Evolutionary conservation across 2,329 filamentous ascomycete species (phyloP), one percentile per base, ranked within the genome.

Genomic region (Lachnellula cervina): DNA sequence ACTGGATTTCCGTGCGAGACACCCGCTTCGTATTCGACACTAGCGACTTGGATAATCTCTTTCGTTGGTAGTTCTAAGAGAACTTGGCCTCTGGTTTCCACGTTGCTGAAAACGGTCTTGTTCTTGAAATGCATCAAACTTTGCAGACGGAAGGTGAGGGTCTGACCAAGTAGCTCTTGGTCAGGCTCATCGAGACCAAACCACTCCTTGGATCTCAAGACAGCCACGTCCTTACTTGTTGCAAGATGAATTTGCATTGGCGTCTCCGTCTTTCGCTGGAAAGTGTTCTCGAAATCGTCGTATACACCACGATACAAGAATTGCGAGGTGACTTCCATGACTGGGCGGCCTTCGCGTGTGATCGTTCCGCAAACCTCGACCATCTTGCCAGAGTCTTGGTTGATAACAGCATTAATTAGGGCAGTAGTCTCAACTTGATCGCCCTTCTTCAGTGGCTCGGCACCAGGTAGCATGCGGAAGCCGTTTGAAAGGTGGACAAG

Each of bases 301-400:
- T 99, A 99, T 32, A 81, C 80, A 55, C 94, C 94, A 49, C 95
- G 88, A 80, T 99, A 99, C 68, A 99, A 74, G 81, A 99, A 99
- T 73, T 99, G 94, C 60, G 91, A 97, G 13, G 92, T 97, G 28
- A 99, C 94, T 71, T 99, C 91, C 94, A 99, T 99, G 60, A 99
- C 90, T 5, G 91, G 80, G 71, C 89, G 74, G 25, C 88, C 88
- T 52, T 92, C 84, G 44, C 94, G 88, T 52, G 82, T 87, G 67
- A 99, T 96, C 5, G 94, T 99, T 60, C 94, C 94, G 68, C 92
- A 97, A n/a, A 99, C 93, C 74, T 99, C 95, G 17, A 99, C 95
- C 92, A 99, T 97, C 80, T 99, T 99, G 48, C 94, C 94, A 58
- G 94, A 91, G 14, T 96, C 91, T 73, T 99, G 92, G 77, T 97